Evolutionary conservation across 495 filamentous ascomycete species (phyloP), one percentile per base, ranked within the genome.

Genomic region (Talaromyces ruber): DNA sequence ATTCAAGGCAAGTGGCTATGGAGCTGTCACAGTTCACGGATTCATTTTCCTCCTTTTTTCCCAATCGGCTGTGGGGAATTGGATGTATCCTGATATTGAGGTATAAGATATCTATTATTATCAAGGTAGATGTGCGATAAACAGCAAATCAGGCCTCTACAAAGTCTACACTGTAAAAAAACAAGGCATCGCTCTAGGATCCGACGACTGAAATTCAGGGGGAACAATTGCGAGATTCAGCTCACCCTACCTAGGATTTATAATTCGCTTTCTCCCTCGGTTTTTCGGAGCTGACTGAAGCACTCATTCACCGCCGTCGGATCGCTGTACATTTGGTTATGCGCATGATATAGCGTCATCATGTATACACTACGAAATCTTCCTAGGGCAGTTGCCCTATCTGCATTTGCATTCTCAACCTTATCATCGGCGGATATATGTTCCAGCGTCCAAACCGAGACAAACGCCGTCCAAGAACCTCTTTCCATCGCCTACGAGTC

Each of bases 381-480:
- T n/a, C 18, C 18, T 8, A 21, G 9, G 6, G 43, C 3, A 1
- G 4, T 47, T 21, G 18, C 43, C 43, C 43, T 47, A 21, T 47
- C 43, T 8, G 6, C 14, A 18, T 8, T 47, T 3, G 43, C 43
- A 47, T 47, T 54, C 12, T 3, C 51, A 7, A 28, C 21, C 24
- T 16, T 54, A 25, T 26, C 61, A 39, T 50, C 66, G 24, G 74
- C 75, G 11, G 70, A 75, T 26, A 74, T 78, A 43, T 78, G 75
- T 62, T 68, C 67, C 8, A 75, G 67, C 2, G 67, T 78, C 8
- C 61, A 73, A 29, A 32, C 25, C 16, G 39, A 45, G 12, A 50
- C 59, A 4, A 52, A 39, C 28, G 54, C 63, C n/a, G 52, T 70
- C 9, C 58, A 74, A 55, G 66, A 76, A 52, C 69, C 63, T 3